A percentile compares a stretch with the other conserved stretches of the same genome.
Evolutionary conservation across 2,329 filamentous ascomycete genomes (phyloP).

Genomic region (Neophaeococcomyces aloes): DNA sequence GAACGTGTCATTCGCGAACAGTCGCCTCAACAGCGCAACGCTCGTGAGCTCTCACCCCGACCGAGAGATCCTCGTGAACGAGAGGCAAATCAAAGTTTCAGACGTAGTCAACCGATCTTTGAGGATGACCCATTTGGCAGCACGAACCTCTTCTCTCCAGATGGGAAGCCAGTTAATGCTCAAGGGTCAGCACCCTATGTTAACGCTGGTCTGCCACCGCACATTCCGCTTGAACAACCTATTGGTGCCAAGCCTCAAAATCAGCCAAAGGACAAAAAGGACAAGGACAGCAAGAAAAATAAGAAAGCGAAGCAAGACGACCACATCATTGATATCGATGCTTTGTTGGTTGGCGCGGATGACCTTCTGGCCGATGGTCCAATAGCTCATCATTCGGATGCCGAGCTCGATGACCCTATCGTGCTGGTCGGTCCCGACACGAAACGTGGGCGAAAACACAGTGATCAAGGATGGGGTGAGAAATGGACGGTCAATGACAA

Average conservation of each 20-base stretch:
- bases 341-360: background rate
- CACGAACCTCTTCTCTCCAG: conserved; percentile 12
- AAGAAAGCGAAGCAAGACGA: conserved; percentile 11
- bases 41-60: too few species aligned
- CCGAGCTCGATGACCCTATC: conserved; percentile 3
- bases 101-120: conserved; percentile 11
- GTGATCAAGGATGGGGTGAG: background rate
- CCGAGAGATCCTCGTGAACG: conserved; percentile 3
- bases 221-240: conserved; percentile 18
- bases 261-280: conserved; percentile 11
- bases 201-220: conserved; percentile 15
- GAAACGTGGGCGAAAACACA: conserved; percentile 4
- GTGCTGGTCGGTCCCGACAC: background rate
- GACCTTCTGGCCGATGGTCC: background rate
- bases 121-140: conserved; percentile 17
- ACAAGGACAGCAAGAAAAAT: conserved; percentile 10
- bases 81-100: conserved; percentile 10
- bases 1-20: conserved; percentile 7
- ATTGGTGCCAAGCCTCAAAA: conserved; percentile 15
- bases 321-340: conserved; percentile 6
- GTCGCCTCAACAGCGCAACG: too few species aligned
- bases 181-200: conserved; percentile 16
- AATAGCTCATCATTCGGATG: background rate
- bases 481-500: background rate
- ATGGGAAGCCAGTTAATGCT: conserved; percentile 16